Evolutionary conservation across 257 asterid genomes (phyloP).

Genomic region (Nicotiana tomentosiformis): DNA sequence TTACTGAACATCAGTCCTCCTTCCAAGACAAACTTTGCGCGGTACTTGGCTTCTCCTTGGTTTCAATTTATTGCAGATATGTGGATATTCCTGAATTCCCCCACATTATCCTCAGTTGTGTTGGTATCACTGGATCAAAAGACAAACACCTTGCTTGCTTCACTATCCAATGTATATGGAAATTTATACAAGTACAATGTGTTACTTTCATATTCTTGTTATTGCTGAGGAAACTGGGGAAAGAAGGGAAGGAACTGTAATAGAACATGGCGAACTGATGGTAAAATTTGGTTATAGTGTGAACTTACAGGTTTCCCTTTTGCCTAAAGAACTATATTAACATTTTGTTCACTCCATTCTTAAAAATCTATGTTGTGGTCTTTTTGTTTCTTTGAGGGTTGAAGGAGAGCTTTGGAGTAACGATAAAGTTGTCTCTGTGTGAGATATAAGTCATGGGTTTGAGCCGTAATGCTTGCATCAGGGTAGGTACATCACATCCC

Average conservation of each 20-base stretch:
- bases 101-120: not conserved
- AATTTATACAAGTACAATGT: not conserved
- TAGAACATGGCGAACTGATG: not conserved
- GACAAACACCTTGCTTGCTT: not conserved
- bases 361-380: not conserved
- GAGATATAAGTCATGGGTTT: too few species aligned
- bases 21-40: not conserved
- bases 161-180: not conserved
- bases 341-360: not conserved
- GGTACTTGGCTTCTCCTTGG: conserved; percentile 13
- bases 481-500: too few species aligned
- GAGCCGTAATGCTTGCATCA: too few species aligned
- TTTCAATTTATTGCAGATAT: not conserved
- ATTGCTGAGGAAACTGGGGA: not conserved
- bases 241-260: not conserved
- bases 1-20: not conserved
- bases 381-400: not conserved
- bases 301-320: not conserved
- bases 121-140: not conserved
- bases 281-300: not conserved
- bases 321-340: not conserved
- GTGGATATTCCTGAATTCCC: not conserved
- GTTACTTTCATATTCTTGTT: not conserved
- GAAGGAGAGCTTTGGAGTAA: too few species aligned
- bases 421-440: too few species aligned